phyloP scores from a whole-genome alignment of 2,329 filamentous ascomycete species.

The Aureobasidium sp. region DNA sequence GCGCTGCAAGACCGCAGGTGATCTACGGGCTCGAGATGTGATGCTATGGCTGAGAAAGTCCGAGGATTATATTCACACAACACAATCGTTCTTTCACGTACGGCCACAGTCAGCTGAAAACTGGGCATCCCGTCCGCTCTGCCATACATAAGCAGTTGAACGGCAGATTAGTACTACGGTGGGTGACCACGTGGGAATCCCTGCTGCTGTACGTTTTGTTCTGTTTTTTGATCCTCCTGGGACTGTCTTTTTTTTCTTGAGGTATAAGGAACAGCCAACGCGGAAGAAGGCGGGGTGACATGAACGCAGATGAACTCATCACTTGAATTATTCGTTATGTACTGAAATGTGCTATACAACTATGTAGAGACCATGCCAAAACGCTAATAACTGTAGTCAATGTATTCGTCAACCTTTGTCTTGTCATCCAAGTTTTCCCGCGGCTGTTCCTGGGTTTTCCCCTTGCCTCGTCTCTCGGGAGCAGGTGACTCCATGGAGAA shows the following conservation, averaged over 20 bases:
- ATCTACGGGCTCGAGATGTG: too few relatives aligned
- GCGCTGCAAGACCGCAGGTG: too few relatives aligned
- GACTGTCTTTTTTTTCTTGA: too few relatives aligned
- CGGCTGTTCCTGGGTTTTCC: background rate
- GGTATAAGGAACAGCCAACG: too few relatives aligned
- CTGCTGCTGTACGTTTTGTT: background rate
- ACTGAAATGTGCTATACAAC: background rate
- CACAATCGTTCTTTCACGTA: background rate
- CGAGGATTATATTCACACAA: too few relatives aligned
- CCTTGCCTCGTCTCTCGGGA: background rate
- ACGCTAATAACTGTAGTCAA: conserved; percentile 7
- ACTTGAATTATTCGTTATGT: background rate
- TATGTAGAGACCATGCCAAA: background rate
- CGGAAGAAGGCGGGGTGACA: background rate
- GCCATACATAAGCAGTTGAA: background rate
- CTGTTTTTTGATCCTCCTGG: background rate
- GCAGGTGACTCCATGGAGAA: background rate
- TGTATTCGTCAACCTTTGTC: conserved; percentile 4
- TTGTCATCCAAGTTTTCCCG: background rate
- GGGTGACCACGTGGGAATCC: background rate
- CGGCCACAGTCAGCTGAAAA: background rate
- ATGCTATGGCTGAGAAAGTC: too few relatives aligned
- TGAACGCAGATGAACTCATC: background rate
- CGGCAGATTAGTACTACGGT: background rate
- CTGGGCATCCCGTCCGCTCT: background rate